These are phyloP conservation scores for Boletellus ananas DNA, from an alignment of 768 basidiomycete species.

Conservation along the genomic window DNA sequence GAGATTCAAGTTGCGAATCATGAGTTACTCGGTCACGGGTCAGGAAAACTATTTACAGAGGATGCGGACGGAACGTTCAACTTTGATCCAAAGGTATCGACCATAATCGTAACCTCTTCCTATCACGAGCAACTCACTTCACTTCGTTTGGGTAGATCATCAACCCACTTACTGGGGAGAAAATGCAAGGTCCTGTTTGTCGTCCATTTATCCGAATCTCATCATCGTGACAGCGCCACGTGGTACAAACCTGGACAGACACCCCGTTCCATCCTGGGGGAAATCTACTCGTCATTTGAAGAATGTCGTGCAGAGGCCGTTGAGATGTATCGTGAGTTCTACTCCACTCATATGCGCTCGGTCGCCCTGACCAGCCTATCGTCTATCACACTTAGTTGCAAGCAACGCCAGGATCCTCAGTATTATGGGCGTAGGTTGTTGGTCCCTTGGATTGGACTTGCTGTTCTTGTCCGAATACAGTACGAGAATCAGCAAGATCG, in stretches of 20 bases:
- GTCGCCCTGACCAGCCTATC: neutral
- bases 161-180: slow-evolving; percentile 77
- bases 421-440: slow-evolving; percentile 66
- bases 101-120: neutral
- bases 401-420: slow-evolving; percentile 72
- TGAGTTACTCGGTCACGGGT: slow-evolving; percentile 82
- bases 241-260: slow-evolving; percentile 92
- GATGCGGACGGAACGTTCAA: slow-evolving; percentile 72
- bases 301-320: slow-evolving; percentile 92
- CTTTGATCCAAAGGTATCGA: slow-evolving; percentile 68
- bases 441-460: neutral
- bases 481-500: slow-evolving; percentile 64
- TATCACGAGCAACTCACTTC: neutral
- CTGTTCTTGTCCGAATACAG: slow-evolving; percentile 32
- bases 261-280: slow-evolving; percentile 75
- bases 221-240: slow-evolving; percentile 45
- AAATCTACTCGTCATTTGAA: slow-evolving; percentile 88
- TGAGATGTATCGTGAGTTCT: slow-evolving; percentile 65
- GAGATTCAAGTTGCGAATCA: slow-evolving; percentile 91
- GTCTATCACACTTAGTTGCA: slow-evolving; percentile 44
- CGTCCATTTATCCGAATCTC: neutral
- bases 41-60: slow-evolving; percentile 81
- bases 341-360: neutral
- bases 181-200: slow-evolving; percentile 45
- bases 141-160: slow-evolving; percentile 49